These are phyloP conservation scores for Tubosaeta sp. DNA, from an alignment of 768 basidiomycete species.

Conservation along the genomic window DNA sequence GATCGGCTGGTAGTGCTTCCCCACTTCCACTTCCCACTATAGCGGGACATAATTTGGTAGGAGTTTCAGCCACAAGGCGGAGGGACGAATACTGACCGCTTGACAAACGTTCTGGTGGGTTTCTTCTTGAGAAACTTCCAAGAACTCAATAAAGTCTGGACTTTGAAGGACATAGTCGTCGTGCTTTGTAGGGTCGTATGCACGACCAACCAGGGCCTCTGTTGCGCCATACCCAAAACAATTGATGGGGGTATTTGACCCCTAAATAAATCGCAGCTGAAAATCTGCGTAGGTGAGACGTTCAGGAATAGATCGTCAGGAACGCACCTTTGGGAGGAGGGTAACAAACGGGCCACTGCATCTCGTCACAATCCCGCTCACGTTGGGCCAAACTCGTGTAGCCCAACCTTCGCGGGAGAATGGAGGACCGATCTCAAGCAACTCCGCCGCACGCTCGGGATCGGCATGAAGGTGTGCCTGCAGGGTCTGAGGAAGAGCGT, in stretches of 20 bases:
- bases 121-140: conserved; percentile 12
- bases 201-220: conserved; percentile 3
- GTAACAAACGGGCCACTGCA: conserved; percentile 15
- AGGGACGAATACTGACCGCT: conserved; percentile 6
- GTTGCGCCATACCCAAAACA: conserved; percentile 9
- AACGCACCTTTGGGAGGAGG: conserved; percentile 14
- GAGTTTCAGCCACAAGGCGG: neutral
- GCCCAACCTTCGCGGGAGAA: conserved; percentile 15
- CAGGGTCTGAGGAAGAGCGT: no score
- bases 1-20: conserved; percentile 17
- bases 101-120: conserved; percentile 13
- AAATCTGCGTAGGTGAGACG: neutral
- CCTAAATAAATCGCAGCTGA: conserved; percentile 13
- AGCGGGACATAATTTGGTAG: neutral
- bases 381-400: conserved; percentile 16
- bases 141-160: conserved; percentile 14
- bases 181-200: neutral
- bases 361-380: neutral
- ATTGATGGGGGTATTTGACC: conserved; percentile 4
- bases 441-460: conserved; percentile 18
- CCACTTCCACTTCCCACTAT: conserved; percentile 18
- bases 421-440: conserved; percentile 18
- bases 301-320: neutral
- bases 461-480: conserved; percentile 11
- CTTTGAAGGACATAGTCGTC: conserved; percentile 6